Base-by-base conservation (phyloP, 345 rosid species). In the Populus davidiana region DNA sequence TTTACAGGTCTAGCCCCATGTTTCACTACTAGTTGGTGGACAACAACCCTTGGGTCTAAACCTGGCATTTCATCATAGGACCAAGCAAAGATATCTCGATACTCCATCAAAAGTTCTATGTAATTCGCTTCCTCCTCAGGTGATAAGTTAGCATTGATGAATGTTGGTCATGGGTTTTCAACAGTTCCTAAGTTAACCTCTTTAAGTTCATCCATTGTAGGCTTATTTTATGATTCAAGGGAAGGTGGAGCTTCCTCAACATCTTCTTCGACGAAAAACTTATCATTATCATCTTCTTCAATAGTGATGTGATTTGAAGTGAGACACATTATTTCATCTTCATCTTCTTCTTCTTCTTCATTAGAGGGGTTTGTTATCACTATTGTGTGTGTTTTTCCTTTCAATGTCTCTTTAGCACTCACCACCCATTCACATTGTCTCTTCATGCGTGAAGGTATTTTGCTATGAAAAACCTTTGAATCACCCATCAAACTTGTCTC, bases 131-230 rank as follows among this genome's bases (percentile, higher is more conserved):
- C 35, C 21, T 69, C 35, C 23, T 23, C 3, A n/a, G 0, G 11
- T n/a, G 72, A 39, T 11, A 69, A 36, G 6, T 52, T 52, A 13
- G 50, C 25, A 16, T 52, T 49, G 3, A 68, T 7, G n/a, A 76
- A 69, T 0, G 50, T 68, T 2, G 54, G 79, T 33, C 18, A 0
- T 12, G 44, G 54, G 23, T 76, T 20, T 17, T 66, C 27, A 7
- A 5, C 4, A 13, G n/a, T 67, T 5, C 67, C 67, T 0, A 76
- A 33, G 38, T 69, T 35, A 25, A 76, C 52, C 41, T 76, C 68
- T 16, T 69, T 76, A 2, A 76, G 20, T 16, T 68, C 67, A 16
- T 76, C 56, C 2, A 76, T 14, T 23, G 20, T 76, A n/a, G 73
- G 31, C 18, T 76, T 25, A 8, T 38, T 27, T 6, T 50, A 11